Conservation (phyloP, 257 asterid genomes). For the Fraxinus anomala region DNA sequence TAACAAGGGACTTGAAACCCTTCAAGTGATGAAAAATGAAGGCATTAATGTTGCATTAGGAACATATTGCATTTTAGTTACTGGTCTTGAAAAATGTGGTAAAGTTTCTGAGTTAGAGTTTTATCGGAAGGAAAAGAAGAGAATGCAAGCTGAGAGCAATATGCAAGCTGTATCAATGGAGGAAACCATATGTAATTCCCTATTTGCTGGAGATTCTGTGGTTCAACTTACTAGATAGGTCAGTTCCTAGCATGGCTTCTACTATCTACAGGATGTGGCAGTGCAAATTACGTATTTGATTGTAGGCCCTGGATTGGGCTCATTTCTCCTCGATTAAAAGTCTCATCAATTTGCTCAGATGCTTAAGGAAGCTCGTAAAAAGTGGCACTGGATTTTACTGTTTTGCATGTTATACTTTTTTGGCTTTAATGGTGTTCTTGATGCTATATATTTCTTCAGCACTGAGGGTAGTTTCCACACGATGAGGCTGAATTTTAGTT, state of each 20-base stretch:
- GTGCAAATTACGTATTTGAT: neutral
- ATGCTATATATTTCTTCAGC: neutral
- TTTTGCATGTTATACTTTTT: neutral
- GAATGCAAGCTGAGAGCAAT: slow-evolving; percentile 37
- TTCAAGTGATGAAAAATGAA: slow-evolving; percentile 52
- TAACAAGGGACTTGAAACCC: slow-evolving; percentile 59
- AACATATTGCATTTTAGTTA: slow-evolving; percentile 55
- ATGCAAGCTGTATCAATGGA: slow-evolving; percentile 36
- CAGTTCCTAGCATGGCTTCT: neutral
- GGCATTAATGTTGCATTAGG: slow-evolving; percentile 56
- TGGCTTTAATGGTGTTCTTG: neutral
- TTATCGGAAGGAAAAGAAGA: slow-evolving; percentile 64
- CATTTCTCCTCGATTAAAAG: neutral
- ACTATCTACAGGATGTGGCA: neutral
- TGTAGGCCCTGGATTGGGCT: neutral
- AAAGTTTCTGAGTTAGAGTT: slow-evolving; percentile 41
- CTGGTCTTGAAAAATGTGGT: slow-evolving; percentile 68
- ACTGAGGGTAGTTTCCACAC: neutral
- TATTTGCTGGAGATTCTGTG: slow-evolving; percentile 52
- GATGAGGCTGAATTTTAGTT: neutral
- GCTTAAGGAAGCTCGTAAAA: neutral
- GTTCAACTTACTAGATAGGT: slow-evolving; percentile 17
- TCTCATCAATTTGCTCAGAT: neutral
- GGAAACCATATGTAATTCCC: slow-evolving; percentile 67
- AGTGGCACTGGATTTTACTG: neutral